A percentile compares a stretch with the other conserved stretches of the same genome.
phyloP scores from a whole-genome alignment of 306 rosid species.

The Quercus glauca region DNA sequence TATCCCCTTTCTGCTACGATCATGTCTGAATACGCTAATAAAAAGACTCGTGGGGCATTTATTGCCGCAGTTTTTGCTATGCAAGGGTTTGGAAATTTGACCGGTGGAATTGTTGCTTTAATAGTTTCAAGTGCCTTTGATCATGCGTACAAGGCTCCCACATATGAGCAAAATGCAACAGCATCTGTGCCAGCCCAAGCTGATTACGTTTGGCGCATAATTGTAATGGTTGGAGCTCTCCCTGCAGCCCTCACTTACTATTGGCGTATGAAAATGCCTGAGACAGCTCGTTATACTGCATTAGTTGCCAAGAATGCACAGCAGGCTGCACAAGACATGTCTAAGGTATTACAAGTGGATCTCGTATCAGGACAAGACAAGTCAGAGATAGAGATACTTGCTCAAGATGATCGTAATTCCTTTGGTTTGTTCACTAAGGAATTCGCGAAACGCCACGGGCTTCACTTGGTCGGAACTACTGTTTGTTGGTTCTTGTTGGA shows the following conservation, averaged over 20 bases:
- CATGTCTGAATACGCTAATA: slow-evolving; percentile 94
- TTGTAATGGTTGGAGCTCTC: slow-evolving; percentile 64
- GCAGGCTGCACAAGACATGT: slow-evolving; percentile 78
- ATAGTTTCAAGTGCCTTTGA: slow-evolving; percentile 52
- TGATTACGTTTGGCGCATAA: slow-evolving; percentile 76
- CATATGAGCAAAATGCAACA: neutral
- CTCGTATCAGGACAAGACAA: slow-evolving; percentile 53
- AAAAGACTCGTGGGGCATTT: slow-evolving; percentile 85
- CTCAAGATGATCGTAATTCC: slow-evolving; percentile 1
- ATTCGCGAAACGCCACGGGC: slow-evolving; percentile 63
- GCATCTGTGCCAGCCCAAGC: slow-evolving; percentile 50
- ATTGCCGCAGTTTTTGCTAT: slow-evolving; percentile 90
- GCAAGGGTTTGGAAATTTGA: slow-evolving; percentile 90
- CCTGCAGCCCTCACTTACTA: slow-evolving; percentile 81
- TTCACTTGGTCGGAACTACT: slow-evolving; percentile 74
- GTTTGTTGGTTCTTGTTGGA: slow-evolving; percentile 78
- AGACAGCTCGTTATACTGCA: slow-evolving; percentile 90
- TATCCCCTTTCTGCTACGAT: slow-evolving; percentile 93
- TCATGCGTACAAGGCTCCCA: slow-evolving; percentile 42
- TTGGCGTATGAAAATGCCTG: slow-evolving; percentile 96
- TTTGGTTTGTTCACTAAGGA: slow-evolving; percentile 61
- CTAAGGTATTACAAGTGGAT: slow-evolving; percentile 67
- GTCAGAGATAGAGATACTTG: neutral
- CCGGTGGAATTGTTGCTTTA: slow-evolving; percentile 73
- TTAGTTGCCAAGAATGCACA: slow-evolving; percentile 70